These are phyloP conservation scores for Hypholoma fasciculare DNA, from an alignment of 768 basidiomycete genomes.

Conservation along the genomic window DNA sequence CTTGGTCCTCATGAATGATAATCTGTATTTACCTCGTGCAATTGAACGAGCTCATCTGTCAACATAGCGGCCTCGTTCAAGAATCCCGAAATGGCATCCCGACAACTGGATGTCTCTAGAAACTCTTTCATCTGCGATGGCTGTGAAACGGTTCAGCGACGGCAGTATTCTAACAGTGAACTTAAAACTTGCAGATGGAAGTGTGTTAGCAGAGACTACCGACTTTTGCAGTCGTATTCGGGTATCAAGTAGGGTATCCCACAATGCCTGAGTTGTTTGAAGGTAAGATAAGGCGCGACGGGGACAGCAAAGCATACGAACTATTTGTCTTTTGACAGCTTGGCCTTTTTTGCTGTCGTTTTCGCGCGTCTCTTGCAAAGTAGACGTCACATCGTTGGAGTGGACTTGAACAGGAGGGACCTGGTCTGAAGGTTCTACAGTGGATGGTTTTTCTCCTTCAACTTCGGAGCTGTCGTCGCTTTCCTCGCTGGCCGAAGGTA, in stretches of 20 bases:
- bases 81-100: slow-evolving; percentile 48
- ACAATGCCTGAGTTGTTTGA: slow-evolving; percentile 55
- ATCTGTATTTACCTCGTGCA: slow-evolving; percentile 58
- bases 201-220: slow-evolving; percentile 57
- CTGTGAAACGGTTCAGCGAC: slow-evolving; percentile 23
- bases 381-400: slow-evolving; percentile 46
- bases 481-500: slow-evolving; percentile 21
- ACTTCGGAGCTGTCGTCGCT: slow-evolving; percentile 10
- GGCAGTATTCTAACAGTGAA: not conserved
- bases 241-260: slow-evolving; percentile 88
- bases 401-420: slow-evolving; percentile 12
- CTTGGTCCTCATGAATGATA: not conserved
- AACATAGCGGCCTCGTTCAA: slow-evolving; percentile 60
- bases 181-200: slow-evolving; percentile 55
- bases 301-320: slow-evolving; percentile 34
- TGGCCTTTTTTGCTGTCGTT: slow-evolving; percentile 80
- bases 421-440: slow-evolving; percentile 6
- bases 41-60: slow-evolving; percentile 64
- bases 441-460: slow-evolving; percentile 6
- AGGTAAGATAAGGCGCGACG: not conserved
- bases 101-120: slow-evolving; percentile 38
- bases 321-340: slow-evolving; percentile 83
- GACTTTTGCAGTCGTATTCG: slow-evolving; percentile 91
- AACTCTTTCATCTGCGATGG: slow-evolving; percentile 35
- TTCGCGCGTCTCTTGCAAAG: slow-evolving; percentile 59